Evolutionary conservation across 768 basidiomycete species (phyloP).

Genomic region (Lentinula sp.): DNA sequence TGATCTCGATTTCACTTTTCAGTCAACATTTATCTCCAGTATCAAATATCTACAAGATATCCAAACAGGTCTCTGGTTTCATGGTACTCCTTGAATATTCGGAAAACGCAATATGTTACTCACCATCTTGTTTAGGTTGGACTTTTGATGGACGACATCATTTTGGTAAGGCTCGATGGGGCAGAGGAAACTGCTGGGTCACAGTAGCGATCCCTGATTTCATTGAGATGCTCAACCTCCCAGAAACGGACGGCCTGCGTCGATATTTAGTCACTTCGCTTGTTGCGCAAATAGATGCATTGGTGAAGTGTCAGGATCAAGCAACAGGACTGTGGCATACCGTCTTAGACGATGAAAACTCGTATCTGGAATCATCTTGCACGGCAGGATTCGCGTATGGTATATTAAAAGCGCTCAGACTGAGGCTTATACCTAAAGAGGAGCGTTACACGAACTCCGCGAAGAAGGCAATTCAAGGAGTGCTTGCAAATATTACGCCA

Average conservation of each 20-base stretch:
- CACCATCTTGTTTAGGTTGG: conserved; percentile 26
- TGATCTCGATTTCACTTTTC: background rate
- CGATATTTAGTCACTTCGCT: conserved; percentile 34
- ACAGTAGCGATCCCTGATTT: conserved; percentile 42
- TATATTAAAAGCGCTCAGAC: conserved; percentile 35
- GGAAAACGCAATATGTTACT: background rate
- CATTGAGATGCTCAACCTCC: conserved; percentile 37
- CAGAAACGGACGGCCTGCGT: conserved; percentile 33
- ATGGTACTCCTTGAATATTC: conserved; percentile 23
- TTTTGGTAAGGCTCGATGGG: conserved; percentile 44
- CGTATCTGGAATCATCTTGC: conserved; percentile 45
- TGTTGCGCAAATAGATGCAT: conserved; percentile 39
- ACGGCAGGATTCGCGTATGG: conserved; percentile 45
- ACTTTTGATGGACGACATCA: conserved; percentile 40
- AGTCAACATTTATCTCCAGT: conserved; percentile 12
- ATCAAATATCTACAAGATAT: conserved; percentile 40
- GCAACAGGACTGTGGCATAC: conserved; percentile 49
- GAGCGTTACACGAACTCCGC: conserved; percentile 29
- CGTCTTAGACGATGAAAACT: conserved; percentile 38
- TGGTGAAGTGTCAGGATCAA: conserved; percentile 37
- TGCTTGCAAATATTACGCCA: conserved; percentile 37
- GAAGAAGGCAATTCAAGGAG: conserved; percentile 33
- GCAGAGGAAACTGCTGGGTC: conserved; percentile 51
- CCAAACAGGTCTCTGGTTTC: conserved; percentile 41
- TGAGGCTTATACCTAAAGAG: conserved; percentile 35